phyloP scores from a whole-genome alignment of 768 basidiomycete genomes.

The Glaciozyma martinii region DNA sequence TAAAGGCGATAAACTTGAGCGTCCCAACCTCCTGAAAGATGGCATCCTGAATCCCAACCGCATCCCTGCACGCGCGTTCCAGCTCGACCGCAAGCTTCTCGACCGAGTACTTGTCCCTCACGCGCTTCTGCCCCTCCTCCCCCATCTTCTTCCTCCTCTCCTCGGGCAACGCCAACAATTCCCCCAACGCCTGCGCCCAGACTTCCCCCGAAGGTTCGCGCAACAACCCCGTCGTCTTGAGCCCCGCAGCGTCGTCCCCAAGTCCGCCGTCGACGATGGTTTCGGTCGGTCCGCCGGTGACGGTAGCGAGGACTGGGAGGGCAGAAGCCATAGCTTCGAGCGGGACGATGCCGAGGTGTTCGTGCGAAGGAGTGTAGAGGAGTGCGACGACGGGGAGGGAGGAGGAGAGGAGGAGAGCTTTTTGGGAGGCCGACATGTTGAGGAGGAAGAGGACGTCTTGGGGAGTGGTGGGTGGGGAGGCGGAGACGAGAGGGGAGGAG shows the following conservation, averaged over 20 bases:
- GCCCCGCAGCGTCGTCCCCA: neutral
- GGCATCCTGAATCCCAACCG: constrained; percentile 13
- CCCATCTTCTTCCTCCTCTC: constrained; percentile 49
- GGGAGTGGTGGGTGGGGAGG: constrained; percentile 25
- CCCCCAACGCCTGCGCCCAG: constrained; percentile 63
- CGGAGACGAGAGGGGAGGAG: constrained; percentile 2
- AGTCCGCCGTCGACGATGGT: constrained; percentile 51
- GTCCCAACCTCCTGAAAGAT: constrained; percentile 21
- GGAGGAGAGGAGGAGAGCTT: constrained; percentile 64
- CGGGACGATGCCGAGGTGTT: constrained; percentile 95
- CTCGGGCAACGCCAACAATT: constrained; percentile 44
- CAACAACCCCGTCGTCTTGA: constrained; percentile 62
- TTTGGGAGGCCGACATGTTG: constrained; percentile 78
- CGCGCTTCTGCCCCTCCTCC: constrained; percentile 53
- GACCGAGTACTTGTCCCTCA: constrained; percentile 61
- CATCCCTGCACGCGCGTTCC: constrained; percentile 50
- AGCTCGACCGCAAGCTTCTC: constrained; percentile 38
- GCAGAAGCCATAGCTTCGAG: constrained; percentile 91
- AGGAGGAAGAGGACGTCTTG: constrained; percentile 64
- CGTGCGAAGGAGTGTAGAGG: constrained; percentile 87
- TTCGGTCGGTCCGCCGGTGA: constrained; percentile 78
- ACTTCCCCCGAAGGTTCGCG: constrained; percentile 51
- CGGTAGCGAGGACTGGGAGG: constrained; percentile 78
- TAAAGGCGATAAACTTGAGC: neutral
- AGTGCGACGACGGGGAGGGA: constrained; percentile 57